Conservation (phyloP, 345 rosid species). For the Ailanthus altissimus region DNA sequence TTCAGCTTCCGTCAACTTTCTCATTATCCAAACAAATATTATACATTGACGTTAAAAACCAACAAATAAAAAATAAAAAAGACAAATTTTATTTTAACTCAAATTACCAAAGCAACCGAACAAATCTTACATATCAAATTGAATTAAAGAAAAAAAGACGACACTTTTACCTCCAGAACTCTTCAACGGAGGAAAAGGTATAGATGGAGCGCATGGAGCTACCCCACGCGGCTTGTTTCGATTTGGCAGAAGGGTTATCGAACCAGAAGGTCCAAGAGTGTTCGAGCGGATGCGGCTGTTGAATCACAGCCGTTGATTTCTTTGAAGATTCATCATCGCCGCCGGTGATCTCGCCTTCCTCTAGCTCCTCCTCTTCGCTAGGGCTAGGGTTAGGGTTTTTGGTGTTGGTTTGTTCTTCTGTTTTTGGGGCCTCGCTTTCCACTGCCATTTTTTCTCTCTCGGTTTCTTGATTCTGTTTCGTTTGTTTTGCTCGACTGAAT, state of each 20-base stretch:
- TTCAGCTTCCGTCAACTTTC: background rate
- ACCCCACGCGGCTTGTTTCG: slow-evolving; percentile 71
- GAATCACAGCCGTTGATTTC: slow-evolving; percentile 29
- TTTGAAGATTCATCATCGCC: slow-evolving; percentile 36
- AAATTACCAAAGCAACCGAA: slow-evolving; percentile 5
- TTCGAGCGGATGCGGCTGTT: slow-evolving; percentile 66
- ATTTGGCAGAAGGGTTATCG: slow-evolving; percentile 60
- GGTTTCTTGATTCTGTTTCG: background rate
- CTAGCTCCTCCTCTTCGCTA: slow-evolving; percentile 44
- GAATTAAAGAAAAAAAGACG: background rate
- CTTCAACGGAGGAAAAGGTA: slow-evolving; percentile 71
- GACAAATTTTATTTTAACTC: background rate
- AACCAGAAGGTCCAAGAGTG: slow-evolving; percentile 96
- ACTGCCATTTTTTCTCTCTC: slow-evolving; percentile 21
- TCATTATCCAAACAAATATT: background rate
- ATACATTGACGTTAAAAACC: background rate
- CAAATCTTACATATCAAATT: background rate
- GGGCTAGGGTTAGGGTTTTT: slow-evolving; percentile 32
- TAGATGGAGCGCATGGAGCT: slow-evolving; percentile 67
- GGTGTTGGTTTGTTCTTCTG: slow-evolving; percentile 27
- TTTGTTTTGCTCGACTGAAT: background rate
- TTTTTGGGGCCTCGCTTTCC: slow-evolving; percentile 20
- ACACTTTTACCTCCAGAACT: slow-evolving; percentile 71
- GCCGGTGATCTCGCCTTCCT: slow-evolving; percentile 61
- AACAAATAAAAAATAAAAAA: background rate